A percentile compares a stretch with the other conserved stretches of the same genome.
These are phyloP conservation scores for Metschnikowia bowlesiae DNA, from an alignment of 805 yeast genomes.

Conservation along the genomic window DNA sequence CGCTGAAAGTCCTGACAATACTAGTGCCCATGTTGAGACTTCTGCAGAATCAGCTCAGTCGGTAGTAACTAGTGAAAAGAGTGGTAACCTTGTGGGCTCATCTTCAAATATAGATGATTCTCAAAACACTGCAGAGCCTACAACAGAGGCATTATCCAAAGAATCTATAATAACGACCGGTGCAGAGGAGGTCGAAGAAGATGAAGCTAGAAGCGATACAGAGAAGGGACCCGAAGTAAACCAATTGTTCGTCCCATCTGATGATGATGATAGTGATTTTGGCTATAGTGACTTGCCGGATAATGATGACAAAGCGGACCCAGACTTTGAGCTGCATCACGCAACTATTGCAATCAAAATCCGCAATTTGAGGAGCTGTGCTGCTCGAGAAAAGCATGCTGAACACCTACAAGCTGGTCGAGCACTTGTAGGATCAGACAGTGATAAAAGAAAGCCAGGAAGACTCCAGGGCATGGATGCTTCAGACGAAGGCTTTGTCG, in stretches of 20 bases:
- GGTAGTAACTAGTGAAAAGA: not conserved
- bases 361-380: constrained; percentile 2
- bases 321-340: constrained; percentile 9
- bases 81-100: not conserved
- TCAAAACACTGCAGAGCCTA: not conserved
- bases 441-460: not conserved
- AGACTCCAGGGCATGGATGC: not conserved
- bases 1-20: not conserved
- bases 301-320: constrained; percentile 7
- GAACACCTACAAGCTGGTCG: not conserved
- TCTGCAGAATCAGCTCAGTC: not conserved
- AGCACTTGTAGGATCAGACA: not conserved
- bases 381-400: not conserved
- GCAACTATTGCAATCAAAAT: not conserved
- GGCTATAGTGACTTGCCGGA: constrained; percentile 14
- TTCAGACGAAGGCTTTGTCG: not conserved
- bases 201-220: not conserved
- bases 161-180: not conserved
- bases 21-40: not conserved
- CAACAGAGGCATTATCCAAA: not conserved
- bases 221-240: constrained; percentile 4
- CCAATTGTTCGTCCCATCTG: constrained; percentile 11
- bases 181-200: not conserved
- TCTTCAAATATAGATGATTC: not conserved
- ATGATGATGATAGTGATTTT: constrained; percentile 9